Conservation (phyloP, 148 eudicot genomes). For the Chenopodium berlandieri region DNA sequence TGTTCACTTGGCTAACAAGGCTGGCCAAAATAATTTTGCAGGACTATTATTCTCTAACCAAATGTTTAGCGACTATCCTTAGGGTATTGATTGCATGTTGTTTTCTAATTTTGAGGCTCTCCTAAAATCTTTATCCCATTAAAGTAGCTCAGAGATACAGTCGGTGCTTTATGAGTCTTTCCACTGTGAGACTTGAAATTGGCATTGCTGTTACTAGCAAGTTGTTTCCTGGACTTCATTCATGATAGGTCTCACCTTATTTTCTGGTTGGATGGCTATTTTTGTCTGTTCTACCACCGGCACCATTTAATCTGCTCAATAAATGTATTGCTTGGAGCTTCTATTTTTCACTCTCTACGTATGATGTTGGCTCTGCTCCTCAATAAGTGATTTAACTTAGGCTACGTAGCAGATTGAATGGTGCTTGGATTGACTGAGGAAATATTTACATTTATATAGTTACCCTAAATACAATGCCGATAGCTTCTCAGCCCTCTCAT, state of each 20-base stretch:
- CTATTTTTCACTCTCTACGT: neutral
- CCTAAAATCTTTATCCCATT: neutral
- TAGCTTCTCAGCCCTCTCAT: neutral
- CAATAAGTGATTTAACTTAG: neutral
- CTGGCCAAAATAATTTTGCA: slow-evolving; percentile 36
- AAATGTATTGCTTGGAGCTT: neutral
- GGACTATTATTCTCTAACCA: slow-evolving; percentile 25
- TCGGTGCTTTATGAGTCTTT: neutral
- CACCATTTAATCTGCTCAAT: neutral
- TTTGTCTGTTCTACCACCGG: neutral
- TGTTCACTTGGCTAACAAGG: slow-evolving; percentile 48
- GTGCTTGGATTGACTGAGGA: slow-evolving; percentile 9
- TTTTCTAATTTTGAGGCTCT: neutral
- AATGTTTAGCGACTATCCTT: slow-evolving; percentile 23
- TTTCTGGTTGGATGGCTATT: neutral
- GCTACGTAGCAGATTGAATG: neutral
- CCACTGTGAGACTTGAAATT: neutral
- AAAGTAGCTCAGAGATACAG: neutral
- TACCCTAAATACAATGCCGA: neutral
- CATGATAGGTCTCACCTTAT: neutral
- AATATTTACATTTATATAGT: neutral
- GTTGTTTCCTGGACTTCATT: neutral
- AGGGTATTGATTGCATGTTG: slow-evolving; percentile 17
- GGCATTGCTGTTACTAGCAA: neutral
- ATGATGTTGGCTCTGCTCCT: neutral